Base-by-base conservation (phyloP, 306 rosid species). In the Heteromeles arbutifolia region DNA sequence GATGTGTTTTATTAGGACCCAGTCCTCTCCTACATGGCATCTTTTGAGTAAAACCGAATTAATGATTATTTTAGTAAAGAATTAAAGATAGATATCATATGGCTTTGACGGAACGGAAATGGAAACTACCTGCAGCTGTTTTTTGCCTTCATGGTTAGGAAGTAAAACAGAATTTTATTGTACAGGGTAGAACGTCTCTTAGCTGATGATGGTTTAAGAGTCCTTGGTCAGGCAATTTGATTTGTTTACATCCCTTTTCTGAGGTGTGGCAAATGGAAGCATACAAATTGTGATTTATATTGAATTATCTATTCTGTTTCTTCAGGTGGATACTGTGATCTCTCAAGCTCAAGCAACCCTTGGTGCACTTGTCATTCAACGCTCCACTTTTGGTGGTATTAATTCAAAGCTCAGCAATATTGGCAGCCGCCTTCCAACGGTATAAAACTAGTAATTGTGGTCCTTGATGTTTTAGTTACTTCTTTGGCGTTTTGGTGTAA, bases 331-430 rank as follows among this genome's bases (percentile, higher is more conserved):
- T 87, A 78, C 29, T 37, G 98, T 92, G 68, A 90, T 96, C 75
- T 92, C 99, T 54, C 99, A 96, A 81, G 99, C 99, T 70, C 97
- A 92, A 87, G 96, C 98, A 72, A 96, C 99, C 65, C 87, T 92
- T 0, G 99, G 98, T 56, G 74, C 92, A 58, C 98, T 96, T 83
- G 98, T 81, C 76, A 77, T 87, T 83, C 99, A 92, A 76, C 97
- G 99, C 65, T 96, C 98, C 13, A 92, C 96, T 32, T 96, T 96
- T 69, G 88, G 99, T 5, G 99, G 99, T 69, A 90, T 92, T 86
- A 96, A 92, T 77, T 96, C 85, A 39, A 96, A 96, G 96, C 97
- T 92, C 82, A 84, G 97, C 81, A 96, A 96, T 24, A 85, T 96
- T 71, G 81, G 96, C 88, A 88, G 98, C 82, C 98, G 99, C 67